Evolutionary conservation across 1,284 basidiomycete species (phyloP).

Genomic region (Wallemia ichthyophaga): DNA sequence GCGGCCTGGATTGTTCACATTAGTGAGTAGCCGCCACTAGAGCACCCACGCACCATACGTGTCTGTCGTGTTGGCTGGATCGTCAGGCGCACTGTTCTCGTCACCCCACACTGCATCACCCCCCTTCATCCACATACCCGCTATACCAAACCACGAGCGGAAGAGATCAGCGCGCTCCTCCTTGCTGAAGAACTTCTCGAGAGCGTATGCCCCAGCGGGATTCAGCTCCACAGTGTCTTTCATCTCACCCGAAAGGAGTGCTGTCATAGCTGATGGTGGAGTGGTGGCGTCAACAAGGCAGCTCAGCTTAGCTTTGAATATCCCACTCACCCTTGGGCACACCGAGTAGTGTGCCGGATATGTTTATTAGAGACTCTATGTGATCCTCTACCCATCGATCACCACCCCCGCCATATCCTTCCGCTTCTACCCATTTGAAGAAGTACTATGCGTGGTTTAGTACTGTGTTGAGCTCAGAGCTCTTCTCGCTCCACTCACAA

Average conservation of each 20-base stretch:
- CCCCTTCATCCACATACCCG: conserved; percentile 80
- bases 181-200: conserved; percentile 44
- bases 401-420: conserved; percentile 54
- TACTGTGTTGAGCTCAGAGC: background rate
- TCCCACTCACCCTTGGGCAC: conserved; percentile 15
- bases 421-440: conserved; percentile 84
- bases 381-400: conserved; percentile 65
- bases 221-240: conserved; percentile 79
- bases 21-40: background rate
- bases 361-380: conserved; percentile 46
- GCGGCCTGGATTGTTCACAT: conserved; percentile 29
- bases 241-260: conserved; percentile 82
- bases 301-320: too few species aligned
- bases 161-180: conserved; percentile 72
- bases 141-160: conserved; percentile 78
- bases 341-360: conserved; percentile 57
- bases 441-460: background rate
- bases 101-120: conserved; percentile 78
- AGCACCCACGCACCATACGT: conserved; percentile 16
- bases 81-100: conserved; percentile 33
- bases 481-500: conserved; percentile 9
- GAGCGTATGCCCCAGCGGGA: conserved; percentile 52
- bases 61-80: conserved; percentile 28
- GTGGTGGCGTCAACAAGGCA: too few species aligned
- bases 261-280: conserved; percentile 94